Evolutionary conservation across 1,284 basidiomycete species (phyloP), one percentile per base, ranked within the genome.

Genomic region (Coniferiporia sulphurascens): DNA sequence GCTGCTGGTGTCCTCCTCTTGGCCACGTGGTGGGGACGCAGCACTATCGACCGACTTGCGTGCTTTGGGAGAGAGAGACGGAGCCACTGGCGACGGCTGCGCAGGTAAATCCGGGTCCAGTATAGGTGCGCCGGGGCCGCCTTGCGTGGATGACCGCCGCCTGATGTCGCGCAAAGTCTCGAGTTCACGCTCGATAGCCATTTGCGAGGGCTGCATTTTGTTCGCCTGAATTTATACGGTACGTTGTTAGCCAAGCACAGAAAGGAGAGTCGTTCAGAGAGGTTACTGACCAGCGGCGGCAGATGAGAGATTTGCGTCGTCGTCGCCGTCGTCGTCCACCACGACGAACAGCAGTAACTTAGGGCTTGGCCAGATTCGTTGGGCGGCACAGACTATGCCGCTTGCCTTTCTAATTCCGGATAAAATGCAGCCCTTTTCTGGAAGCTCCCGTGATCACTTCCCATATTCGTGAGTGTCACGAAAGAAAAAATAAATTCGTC

Each of bases 91-190:
- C 5, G 84, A 74, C 9, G 81, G 75, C 62, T 83, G 75, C 68
- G 78, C 80, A 57, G 93, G 93, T 50, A 95, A 82, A 81, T 95
- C 92, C 64, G 92, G 92, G 73, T 95, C 93, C 57, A 94, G 80
- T 61, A 88, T 79, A 66, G 92, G 83, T 27, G 87, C 84, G 35
- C 89, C 91, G 59, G 90, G 91, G 15, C 85, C 85, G 35, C 80
- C 77, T 55, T 82, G 79, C 0, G 86, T 83, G 15, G 84, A 84
- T 4, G 92, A 95, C 67, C 91, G 85, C 58, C 93, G 81, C 62
- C 82, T 81, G 65, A 95, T 84, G 73, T 93, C 89, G 65, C 90
- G 82, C 56, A 95, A 78, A 41, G 89, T 89, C 72, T 92, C 89
- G 48, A 91, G 85, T 77, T 94, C 91, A 65, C 91, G 83, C 73